Conservation (phyloP, 108 stramenopile species). For the Epithemia pelagica region DNA sequence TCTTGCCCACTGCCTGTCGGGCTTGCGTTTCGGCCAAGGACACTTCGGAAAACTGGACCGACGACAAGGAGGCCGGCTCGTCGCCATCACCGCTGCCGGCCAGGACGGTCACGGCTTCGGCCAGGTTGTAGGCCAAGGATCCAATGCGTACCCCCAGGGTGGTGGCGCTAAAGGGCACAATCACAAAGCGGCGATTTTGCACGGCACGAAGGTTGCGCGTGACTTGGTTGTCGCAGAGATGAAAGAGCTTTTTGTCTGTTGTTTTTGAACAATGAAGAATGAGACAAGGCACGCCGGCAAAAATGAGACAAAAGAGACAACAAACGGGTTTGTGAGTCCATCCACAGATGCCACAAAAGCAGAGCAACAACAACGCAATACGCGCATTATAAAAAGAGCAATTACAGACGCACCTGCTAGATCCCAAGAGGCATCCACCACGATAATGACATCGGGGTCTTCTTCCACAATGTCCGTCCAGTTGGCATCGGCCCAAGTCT, state of each 20-base stretch:
- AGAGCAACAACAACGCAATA: neutral
- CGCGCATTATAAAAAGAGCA: neutral
- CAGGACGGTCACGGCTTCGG: conserved; percentile 17
- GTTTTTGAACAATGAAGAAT: conserved; percentile 1
- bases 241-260: conserved; percentile 21
- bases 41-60: conserved; percentile 15
- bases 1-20: neutral
- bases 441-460: conserved; percentile 21
- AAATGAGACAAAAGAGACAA: too few species aligned
- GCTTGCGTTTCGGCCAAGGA: neutral
- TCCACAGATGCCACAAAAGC: too few species aligned
- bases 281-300: neutral
- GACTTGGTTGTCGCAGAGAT: conserved; percentile 12
- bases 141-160: conserved; percentile 22
- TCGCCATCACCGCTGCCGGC: conserved; percentile 6
- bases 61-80: too few species aligned
- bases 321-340: too few species aligned
- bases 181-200: conserved; percentile 12
- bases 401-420: conserved; percentile 2
- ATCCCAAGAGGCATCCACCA: conserved; percentile 15
- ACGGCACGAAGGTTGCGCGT: conserved; percentile 19
- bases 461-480: conserved; percentile 13
- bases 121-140: conserved; percentile 18
- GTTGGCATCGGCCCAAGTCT: conserved; percentile 11
- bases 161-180: conserved; percentile 17